Base-by-base conservation (phyloP, 768 basidiomycete genomes). In the Naganishia friedmannii region DNA sequence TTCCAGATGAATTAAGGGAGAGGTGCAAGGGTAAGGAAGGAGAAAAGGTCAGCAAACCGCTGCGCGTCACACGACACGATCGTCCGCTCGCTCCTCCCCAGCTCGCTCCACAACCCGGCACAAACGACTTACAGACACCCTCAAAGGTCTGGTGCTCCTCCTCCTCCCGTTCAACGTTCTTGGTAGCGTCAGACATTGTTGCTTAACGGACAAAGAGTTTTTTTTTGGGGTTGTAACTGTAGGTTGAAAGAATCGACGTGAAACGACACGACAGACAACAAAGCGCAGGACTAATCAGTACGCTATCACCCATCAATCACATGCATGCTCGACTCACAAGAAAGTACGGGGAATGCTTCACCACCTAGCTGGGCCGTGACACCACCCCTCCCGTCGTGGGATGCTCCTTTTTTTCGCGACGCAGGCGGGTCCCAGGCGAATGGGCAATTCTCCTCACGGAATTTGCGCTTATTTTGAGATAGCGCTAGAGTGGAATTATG, bases 141-240 rank as follows among this genome's bases (percentile, higher is more conserved):
- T 94, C 91, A 77, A 96, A 93, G 80, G 84, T 86, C 80, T 92
- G 89, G 78, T 93, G 92, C 74, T 84, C 90, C 82, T 95, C 92
- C 85, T 95, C 92, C 80, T 83, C 79, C 77, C 77, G 76, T 75
- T 76, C 73, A 72, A 32, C 70, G 66, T 65, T 65, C 69, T 70
- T 70, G 63, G 45, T 42, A 45, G 69, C 70, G 63, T 70, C 70
- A 66, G 70, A 70, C 70, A 70, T 70, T 46, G 66, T 70, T 37
- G 56, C 67, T 58, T 32, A 45, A 53, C 46, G 48, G 48, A 51
- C 48, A 51, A 51, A n/a, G 48, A 51, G 17, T 51, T 21, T 21
- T 51, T 51, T 51, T 51, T 21, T 51, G 23, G 48, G 48, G n/a
- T 51, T 10, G 42, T 42, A 42, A 42, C 42, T 42, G 42, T n/a